Conservation (phyloP, 2,329 filamentous ascomycete genomes). For the Torrubiella hemipterigena region DNA sequence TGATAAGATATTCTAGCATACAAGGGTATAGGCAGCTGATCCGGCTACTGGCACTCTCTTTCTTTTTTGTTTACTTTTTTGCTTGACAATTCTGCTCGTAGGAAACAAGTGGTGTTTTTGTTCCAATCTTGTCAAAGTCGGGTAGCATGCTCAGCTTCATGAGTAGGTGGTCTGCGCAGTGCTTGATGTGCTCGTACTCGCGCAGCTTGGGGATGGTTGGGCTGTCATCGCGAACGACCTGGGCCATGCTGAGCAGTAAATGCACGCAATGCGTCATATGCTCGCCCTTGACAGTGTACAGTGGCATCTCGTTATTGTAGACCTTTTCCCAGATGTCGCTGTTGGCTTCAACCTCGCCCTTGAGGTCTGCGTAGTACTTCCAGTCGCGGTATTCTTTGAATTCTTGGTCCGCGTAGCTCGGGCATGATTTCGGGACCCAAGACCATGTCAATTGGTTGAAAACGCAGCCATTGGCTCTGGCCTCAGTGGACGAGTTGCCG, state of each 20-base stretch:
- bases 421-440: not conserved
- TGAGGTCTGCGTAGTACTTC: not conserved
- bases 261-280: not conserved
- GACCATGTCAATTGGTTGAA: not conserved
- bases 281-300: not conserved
- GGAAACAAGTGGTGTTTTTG: not conserved
- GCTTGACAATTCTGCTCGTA: not conserved
- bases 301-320: not conserved
- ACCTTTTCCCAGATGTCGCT: not conserved
- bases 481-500: not conserved
- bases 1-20: too few species aligned
- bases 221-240: not conserved
- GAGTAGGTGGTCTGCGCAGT: not conserved
- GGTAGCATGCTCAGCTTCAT: not conserved
- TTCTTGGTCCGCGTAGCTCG: not conserved
- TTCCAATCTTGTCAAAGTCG: not conserved
- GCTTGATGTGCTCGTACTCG: not conserved
- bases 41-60: too few species aligned
- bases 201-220: not conserved
- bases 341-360: not conserved
- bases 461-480: not conserved
- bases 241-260: not conserved
- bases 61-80: not conserved
- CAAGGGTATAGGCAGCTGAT: too few species aligned
- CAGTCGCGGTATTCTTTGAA: not conserved